Base-by-base conservation (phyloP, 2,329 filamentous ascomycete species). In the Pseudogymnoascus sp. region DNA sequence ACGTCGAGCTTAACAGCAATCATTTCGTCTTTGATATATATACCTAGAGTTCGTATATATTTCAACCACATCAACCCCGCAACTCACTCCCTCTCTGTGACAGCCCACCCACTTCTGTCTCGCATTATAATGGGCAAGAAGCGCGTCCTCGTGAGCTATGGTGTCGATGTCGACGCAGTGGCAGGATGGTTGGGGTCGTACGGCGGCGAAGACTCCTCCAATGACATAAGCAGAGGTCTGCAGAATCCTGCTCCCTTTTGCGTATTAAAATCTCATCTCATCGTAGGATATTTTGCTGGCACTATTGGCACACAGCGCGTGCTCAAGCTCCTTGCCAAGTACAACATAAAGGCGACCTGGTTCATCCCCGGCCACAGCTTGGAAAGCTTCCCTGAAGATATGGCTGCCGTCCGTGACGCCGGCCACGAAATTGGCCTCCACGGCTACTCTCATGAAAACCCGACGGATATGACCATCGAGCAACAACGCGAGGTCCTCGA, bases 101-200 rank as follows among this genome's bases (percentile, higher is more conserved):
- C 9, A 33, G 2, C 9, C 6, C 30, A 33, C 30, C 30, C 30
- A 33, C 30, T 8, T 33, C 2, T 33, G 9, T 22, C 6, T 58
- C 7, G 14, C 20, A 37, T 58, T 54, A 62, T 11, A 57, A 78
- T 77, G 75, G 74, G 70, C 43, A 77, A 78, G 70, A 83, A 82
- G 65, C 75, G 80, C 59, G 78, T 84, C 57, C 77, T 83, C 37
- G 77, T 80, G 43, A 75, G 81, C 66, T 89, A 89, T 67, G 86
- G 86, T 2, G 85, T 90, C 22, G 88, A 91, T 64, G 86, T 91
- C 25, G 87, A 91, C 65, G 87, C 87, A n/a, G 86, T 90, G 1
- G 83, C 87, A 1, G 87, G 88, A 7, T 91, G 88, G 88, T 77
- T 91, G 0, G 88, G 88, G 0, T 88, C 84, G 0, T 91, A 92